Base-by-base conservation (phyloP, 805 yeast species). In the Kazachstania bromeliacearum region DNA sequence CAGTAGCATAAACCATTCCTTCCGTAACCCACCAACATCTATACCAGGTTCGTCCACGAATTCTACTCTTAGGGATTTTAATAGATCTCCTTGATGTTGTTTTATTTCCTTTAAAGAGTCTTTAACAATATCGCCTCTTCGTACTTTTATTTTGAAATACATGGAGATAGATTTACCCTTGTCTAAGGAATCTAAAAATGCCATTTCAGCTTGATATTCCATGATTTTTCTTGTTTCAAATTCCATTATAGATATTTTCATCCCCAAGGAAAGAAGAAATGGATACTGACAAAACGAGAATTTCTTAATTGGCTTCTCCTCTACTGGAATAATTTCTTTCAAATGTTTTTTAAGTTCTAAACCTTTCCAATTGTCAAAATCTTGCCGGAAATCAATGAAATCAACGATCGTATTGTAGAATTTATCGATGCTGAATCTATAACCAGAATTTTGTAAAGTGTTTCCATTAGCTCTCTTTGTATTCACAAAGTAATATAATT, bases 11-110 rank as follows among this genome's bases (percentile, higher is more conserved):
- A 92, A 88, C 98, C 98, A 89, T 51, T 89, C 98, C 51, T 87
- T 88, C 48, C 80, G 75, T 40, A 89, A 67, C 0, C 98, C 98
- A 2, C 98, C 97, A 1, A 87, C 96, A 62, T 89, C 98, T 16
- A 89, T 73, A 0, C 97, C 98, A 0, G 88, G 94, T 52, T 89
- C 98, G 40, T 78, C 78, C 4, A 79, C 62, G 55, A 92, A 89
- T 48, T 83, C 88, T 7, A 92, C 79, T 42, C 75, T 70, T 21
- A 89, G 59, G 2, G 85, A 72, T 51, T 88, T 87, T 47, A 80
- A 76, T 39, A 87, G 64, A 49, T 83, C 84, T 8, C 57, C 55
- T 28, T 64, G 67, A 47, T 75, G 75, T 3, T 66, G 58, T 46
- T 76, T 71, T 24, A 81, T 73, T 22, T 74, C 68, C 6, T 73